Base-by-base conservation (phyloP, 371 early-diverging fungal species). In the Mucor mucedo region DNA sequence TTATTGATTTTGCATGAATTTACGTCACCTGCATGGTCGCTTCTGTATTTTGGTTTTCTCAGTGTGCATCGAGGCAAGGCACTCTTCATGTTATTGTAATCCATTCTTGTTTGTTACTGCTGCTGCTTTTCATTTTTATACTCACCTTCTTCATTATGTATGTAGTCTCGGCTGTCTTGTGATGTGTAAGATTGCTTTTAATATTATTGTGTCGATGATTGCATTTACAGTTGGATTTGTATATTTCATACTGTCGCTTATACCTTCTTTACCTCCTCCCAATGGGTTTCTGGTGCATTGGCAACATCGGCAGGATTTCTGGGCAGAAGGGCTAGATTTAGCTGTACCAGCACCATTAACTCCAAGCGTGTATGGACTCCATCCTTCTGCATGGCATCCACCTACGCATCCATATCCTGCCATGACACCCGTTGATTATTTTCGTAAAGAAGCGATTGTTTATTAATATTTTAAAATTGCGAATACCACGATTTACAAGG, bases 111-210 rank as follows among this genome's bases (percentile, higher is more conserved):
- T 28, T 47, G 21, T 21, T 21, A 21, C 21, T 21, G 21, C 21
- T 21, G 21, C 21, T 21, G 21, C 21, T 1, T 21, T 21, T 21
- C 21, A 21, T 21, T 21, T 21, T 21, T 21, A 21, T 21, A 38
- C 33, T 47, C 6, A 50, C 13, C 11, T 29, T 4, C 10, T 13
- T 11, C 28, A 21, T 39, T 52, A 8, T 28, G 14, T 54, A 6
- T 32, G n/a, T 49, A 80, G 80, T 55, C 58, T 80, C 11, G 78
- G 80, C 3, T 75, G 80, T 42, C 49, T 73, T 13, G 52, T 80
- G 4, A 72, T 77, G 68, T 69, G 68, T 50, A 58, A 72, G n/a
- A 53, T 62, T 8, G 66, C 66, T 14, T 73, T 66, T 49, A 77
- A 77, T 62, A 71, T 77, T 55, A 72, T 77, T 48, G 74, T 76